These are phyloP conservation scores for Calamus simplicifolius DNA, from an alignment of 176 grass and related monocot species.

Conservation along the genomic window DNA sequence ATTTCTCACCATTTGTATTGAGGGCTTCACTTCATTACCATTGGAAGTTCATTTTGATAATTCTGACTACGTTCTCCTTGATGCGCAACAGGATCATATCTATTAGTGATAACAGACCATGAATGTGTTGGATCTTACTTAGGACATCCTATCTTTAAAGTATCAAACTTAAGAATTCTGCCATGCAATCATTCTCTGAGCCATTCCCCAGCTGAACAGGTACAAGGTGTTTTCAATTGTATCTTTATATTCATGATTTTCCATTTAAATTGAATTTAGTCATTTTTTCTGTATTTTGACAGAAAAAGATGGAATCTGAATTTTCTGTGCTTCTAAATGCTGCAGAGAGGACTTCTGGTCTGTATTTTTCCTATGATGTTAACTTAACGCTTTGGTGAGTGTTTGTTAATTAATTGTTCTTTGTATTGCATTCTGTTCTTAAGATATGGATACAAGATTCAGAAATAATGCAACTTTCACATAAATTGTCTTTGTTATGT, in stretches of 20 bases:
- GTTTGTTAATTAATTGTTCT: constrained; percentile 6
- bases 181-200: constrained; percentile 65
- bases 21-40: no score
- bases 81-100: constrained; percentile 46
- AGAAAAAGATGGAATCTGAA: constrained; percentile 86
- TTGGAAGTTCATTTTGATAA: no score
- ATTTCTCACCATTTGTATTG: no score
- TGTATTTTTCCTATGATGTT: constrained; percentile 89
- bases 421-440: background rate
- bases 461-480: no score
- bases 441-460: no score
- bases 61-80: no score
- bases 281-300: constrained; percentile 22
- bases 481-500: no score
- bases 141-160: constrained; percentile 80
- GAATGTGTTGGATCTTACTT: constrained; percentile 84
- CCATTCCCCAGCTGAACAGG: constrained; percentile 55
- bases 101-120: constrained; percentile 69
- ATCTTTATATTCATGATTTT: background rate
- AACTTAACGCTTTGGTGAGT: constrained; percentile 86
- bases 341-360: constrained; percentile 63
- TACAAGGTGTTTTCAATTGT: constrained; percentile 24
- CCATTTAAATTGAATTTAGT: background rate
- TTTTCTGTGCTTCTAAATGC: constrained; percentile 64
- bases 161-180: constrained; percentile 74